Evolutionary conservation across 1,139 yeast genomes (phyloP), one percentile per base, ranked within the genome.

Genomic region (Blastobotrys serpentis): DNA sequence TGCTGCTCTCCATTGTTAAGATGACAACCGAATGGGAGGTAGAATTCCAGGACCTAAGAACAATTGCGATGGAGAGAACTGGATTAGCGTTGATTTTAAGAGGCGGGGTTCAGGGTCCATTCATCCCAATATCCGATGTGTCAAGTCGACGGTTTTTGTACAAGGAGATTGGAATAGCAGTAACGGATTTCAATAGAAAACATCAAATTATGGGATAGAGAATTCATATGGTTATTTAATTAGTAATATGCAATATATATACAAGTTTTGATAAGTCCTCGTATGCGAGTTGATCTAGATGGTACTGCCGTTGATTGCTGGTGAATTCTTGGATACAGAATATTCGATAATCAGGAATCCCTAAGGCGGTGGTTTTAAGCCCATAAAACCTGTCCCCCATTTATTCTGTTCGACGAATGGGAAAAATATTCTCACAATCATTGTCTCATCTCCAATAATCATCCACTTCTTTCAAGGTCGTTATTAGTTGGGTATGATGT

Each of bases 81-180:
- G 98, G 98, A 0, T 77, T 92, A 21, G 78, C 80, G 43, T 73
- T 92, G 50, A 79, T 77, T 4, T 72, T 85, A 55, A 79, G 83
- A 59, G 74, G 75, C 5, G 77, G 75, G 33, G 75, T 74, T 43
- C 78, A 76, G 39, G 92, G 92, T 1, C 81, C 82, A 33, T 89
- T 92, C 64, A 79, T 92, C 46, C 96, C 97, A 1, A 75, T 90
- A 36, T 81, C 87, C 0, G 95, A 87, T 51, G 72, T 74, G 41
- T 69, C 76, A 5, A 81, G 83, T 52, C 75, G 92, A 56, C 73
- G 74, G 51, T 84, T 79, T 66, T 68, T 92, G 54, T 89, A 88
- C 71, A 77, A 74, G 55, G 80, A 79, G 60, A 86, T 92, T 58
- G 85, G 84, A 4, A 69, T 84, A 52, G 97, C 97, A 1, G 98